phyloP scores from a whole-genome alignment of 2,329 filamentous ascomycete species.

The Talaromyces atroroseus region DNA sequence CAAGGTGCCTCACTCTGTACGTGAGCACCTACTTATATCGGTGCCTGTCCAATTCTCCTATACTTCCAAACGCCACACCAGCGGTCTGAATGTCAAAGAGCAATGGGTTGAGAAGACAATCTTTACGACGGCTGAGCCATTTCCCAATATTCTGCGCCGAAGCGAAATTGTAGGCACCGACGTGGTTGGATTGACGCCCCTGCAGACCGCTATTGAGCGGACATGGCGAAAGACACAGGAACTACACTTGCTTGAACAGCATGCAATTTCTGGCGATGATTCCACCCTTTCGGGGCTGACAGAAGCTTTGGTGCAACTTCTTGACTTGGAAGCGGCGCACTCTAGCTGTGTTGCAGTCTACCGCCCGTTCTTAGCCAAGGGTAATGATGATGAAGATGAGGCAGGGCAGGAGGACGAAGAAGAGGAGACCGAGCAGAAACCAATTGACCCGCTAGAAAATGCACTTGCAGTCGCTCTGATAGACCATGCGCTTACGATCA shows the following conservation, averaged over 20 bases:
- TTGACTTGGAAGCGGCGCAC: slow-evolving; percentile 66
- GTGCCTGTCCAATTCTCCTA: slow-evolving; percentile 74
- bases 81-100: slow-evolving; percentile 60
- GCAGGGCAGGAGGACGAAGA: slow-evolving; percentile 38
- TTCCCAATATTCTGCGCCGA: slow-evolving; percentile 83
- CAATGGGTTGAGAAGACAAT: slow-evolving; percentile 79
- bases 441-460: slow-evolving; percentile 58
- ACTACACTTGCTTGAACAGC: slow-evolving; percentile 69
- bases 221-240: slow-evolving; percentile 88
- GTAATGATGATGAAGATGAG: slow-evolving; percentile 40
- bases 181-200: slow-evolving; percentile 62
- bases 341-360: slow-evolving; percentile 76
- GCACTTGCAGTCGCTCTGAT: slow-evolving; percentile 79
- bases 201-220: slow-evolving; percentile 86
- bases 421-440: slow-evolving; percentile 46
- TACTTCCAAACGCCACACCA: slow-evolving; percentile 65
- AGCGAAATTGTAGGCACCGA: slow-evolving; percentile 73
- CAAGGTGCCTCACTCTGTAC: slow-evolving; percentile 73
- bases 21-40: slow-evolving; percentile 79
- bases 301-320: slow-evolving; percentile 70
- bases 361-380: slow-evolving; percentile 62
- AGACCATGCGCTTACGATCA: slow-evolving; percentile 83
- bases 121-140: slow-evolving; percentile 76
- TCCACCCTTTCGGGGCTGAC: slow-evolving; percentile 63
- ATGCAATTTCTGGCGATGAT: slow-evolving; percentile 66